Conservation (phyloP, 257 asterid genomes). For the Nicotiana noctiflora region DNA sequence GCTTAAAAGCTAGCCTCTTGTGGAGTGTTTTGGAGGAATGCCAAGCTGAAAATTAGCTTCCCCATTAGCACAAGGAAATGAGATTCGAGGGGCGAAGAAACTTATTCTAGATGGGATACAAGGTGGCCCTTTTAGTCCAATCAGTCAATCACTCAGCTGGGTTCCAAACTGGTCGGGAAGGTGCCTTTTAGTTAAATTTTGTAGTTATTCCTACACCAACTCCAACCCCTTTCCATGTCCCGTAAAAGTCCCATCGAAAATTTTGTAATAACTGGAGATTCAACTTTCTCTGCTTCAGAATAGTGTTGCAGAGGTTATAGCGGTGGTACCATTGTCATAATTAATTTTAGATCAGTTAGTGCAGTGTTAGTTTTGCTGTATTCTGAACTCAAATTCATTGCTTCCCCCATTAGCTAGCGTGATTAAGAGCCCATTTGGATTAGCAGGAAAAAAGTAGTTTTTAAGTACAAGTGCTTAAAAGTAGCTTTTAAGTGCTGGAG, state of each 20-base stretch:
- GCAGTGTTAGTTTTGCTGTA: not conserved
- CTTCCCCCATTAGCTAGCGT: not conserved
- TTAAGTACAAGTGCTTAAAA: too few species aligned
- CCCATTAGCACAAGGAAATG: not conserved
- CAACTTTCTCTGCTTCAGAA: not conserved
- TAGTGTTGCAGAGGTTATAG: not conserved
- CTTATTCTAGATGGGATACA: not conserved
- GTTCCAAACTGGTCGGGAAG: not conserved
- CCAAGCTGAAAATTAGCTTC: not conserved
- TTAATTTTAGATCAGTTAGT: not conserved
- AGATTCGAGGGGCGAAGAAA: not conserved
- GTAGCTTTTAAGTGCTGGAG: too few species aligned
- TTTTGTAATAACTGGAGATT: conserved; percentile 1
- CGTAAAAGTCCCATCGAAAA: not conserved
- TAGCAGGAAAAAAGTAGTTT: too few species aligned
- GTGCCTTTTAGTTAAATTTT: not conserved
- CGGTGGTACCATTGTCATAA: not conserved
- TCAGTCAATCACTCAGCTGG: not conserved
- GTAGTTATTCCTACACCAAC: not conserved
- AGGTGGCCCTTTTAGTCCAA: not conserved
- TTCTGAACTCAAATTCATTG: not conserved
- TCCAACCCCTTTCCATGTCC: not conserved
- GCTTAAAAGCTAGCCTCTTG: not conserved
- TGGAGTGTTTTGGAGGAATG: not conserved
- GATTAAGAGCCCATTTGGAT: too few species aligned